These are phyloP conservation scores for Apiospora saccharicola DNA, from an alignment of 2,329 filamentous ascomycete genomes.

Conservation along the genomic window DNA sequence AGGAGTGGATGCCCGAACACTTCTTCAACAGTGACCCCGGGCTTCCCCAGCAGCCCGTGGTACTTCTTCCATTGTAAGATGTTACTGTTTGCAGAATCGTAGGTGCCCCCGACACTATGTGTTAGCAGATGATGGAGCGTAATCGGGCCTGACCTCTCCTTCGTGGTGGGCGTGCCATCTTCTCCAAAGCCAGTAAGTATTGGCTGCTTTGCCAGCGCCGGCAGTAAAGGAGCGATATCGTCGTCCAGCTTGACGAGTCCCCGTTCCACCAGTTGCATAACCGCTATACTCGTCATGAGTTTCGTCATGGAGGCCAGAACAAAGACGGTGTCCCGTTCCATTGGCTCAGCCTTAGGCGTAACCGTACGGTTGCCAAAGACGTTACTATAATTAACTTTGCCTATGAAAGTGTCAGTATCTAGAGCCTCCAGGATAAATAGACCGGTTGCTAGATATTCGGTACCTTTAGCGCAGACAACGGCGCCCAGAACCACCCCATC, in stretches of 20 bases:
- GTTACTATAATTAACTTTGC: constrained; percentile 31
- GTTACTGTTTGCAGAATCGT: constrained; percentile 42
- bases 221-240: constrained; percentile 51
- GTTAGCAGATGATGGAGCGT: constrained; percentile 56
- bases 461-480: constrained; percentile 31
- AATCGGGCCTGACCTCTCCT: constrained; percentile 43
- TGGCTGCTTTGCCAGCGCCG: constrained; percentile 50
- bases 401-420: constrained; percentile 23
- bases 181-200: constrained; percentile 53
- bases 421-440: neutral
- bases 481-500: constrained; percentile 29
- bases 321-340: constrained; percentile 41
- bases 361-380: constrained; percentile 27
- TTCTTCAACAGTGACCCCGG: constrained; percentile 32
- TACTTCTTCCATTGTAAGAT: constrained; percentile 23
- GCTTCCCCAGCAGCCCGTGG: neutral
- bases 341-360: constrained; percentile 24
- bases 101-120: constrained; percentile 53
- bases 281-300: constrained; percentile 54
- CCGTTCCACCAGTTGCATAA: constrained; percentile 56
- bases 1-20: constrained; percentile 47
- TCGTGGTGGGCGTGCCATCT: constrained; percentile 42
- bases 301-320: constrained; percentile 48
- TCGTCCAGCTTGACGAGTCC: constrained; percentile 53
- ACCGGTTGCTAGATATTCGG: neutral